Evolutionary conservation across 805 yeast species (phyloP), one percentile per base, ranked within the genome.

Genomic region (Hanseniaspora valbyensis): DNA sequence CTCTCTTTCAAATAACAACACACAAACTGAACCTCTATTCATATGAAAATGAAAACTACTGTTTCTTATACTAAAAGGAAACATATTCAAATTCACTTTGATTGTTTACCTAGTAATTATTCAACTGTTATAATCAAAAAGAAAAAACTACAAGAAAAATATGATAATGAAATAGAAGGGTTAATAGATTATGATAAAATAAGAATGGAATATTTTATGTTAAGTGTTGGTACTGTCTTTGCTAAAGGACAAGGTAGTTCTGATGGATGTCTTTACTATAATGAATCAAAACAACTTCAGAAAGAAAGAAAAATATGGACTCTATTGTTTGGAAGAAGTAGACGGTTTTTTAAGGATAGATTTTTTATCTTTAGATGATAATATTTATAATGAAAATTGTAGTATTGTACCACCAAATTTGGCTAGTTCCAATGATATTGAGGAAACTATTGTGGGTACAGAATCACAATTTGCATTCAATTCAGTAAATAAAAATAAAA

Each of bases 301-400:
- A 29, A 29, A 42, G n/a, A 32, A 24, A 7, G 22, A 33, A n/a
- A 49, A 43, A 18, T 54, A 44, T 40, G 41, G 49, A 26, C 18
- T 54, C 22, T 52, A 52, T 34, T 52, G 54, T 32, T 22, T 49
- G 14, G 37, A 52, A 16, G 52, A 42, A 18, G 43, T 43, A 25
- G 52, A 42, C 42, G 42, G 43, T 2, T 34, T 49, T 18, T 42
- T 52, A n/a, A 37, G 56, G 34, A 46, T 54, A 6, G 56, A 54
- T 40, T 54, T 54, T 43, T 42, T 52, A 13, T 13, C 21, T 13
- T 14, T 41, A 13, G 9, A n/a, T 13, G 39, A 33, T 4, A 22
- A n/a, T 16, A 2, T 18, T 3, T 42, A 3, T 13, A 16, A 21
- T 42, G n/a, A 26, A 16, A 16, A 6, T 14, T 4, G 13, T 14